These are phyloP conservation scores for Pythium volutum DNA, from an alignment of 352 stramenopile genomes.

Conservation along the genomic window DNA sequence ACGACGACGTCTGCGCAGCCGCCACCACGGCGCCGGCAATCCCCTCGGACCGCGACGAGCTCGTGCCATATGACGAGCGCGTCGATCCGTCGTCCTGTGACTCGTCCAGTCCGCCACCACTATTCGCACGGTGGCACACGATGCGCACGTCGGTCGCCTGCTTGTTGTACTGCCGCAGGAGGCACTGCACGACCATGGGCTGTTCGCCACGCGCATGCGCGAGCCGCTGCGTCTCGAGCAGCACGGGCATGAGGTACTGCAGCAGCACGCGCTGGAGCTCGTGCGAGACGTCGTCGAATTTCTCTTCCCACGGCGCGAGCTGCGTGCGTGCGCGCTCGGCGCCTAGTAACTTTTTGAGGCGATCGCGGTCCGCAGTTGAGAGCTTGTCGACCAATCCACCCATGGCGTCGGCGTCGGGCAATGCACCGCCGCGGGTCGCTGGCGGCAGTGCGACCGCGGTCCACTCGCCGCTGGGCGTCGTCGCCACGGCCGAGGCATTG, in stretches of 20 bases:
- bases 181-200: conserved; percentile 38
- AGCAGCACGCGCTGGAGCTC: conserved; percentile 57
- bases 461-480: conserved; percentile 4
- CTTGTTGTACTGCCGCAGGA: conserved; percentile 56
- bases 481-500: neutral
- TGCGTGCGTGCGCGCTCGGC: conserved; percentile 25
- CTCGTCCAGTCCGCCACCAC: neutral
- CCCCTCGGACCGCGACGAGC: no score
- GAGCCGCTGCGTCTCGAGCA: conserved; percentile 34
- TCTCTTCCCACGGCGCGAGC: conserved; percentile 29
- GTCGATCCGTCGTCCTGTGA: neutral
- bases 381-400: conserved; percentile 46
- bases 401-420: conserved; percentile 23
- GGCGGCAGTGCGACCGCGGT: neutral
- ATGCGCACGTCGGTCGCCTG: conserved; percentile 63
- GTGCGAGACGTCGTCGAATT: conserved; percentile 49
- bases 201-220: conserved; percentile 5
- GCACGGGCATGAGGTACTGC: conserved; percentile 48
- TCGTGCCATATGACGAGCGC: neutral
- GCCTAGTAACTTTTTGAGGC: conserved; percentile 47
- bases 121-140: conserved; percentile 14
- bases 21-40: neutral
- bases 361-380: conserved; percentile 41
- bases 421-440: conserved; percentile 10
- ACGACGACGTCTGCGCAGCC: neutral